These are phyloP conservation scores for Staphylotrichum longicolle DNA, from an alignment of 495 filamentous ascomycete genomes.

Conservation along the genomic window DNA sequence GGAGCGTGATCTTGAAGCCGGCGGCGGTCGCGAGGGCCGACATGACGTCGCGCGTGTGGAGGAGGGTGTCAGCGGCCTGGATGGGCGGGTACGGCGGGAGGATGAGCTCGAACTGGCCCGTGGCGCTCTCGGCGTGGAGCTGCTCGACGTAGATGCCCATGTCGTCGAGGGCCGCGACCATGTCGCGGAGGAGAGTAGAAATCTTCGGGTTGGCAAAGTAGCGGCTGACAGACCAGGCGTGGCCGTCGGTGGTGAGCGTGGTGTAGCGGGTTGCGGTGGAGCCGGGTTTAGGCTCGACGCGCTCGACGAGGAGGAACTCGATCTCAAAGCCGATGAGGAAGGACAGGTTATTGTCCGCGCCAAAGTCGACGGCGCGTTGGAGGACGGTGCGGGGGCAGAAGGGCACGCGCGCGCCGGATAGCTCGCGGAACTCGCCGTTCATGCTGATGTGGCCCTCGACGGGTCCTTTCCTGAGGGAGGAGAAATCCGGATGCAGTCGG, in stretches of 20 bases:
- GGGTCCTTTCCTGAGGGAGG: conserved; percentile 55
- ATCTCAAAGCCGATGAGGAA: conserved; percentile 79
- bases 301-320: conserved; percentile 70
- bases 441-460: conserved; percentile 56
- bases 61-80: conserved; percentile 66
- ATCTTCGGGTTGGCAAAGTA: conserved; percentile 53
- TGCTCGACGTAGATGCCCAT: conserved; percentile 68
- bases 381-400: conserved; percentile 62
- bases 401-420: conserved; percentile 40
- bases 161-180: conserved; percentile 53
- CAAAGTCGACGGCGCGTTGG: conserved; percentile 49
- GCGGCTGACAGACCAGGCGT: conserved; percentile 63
- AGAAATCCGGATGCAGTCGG: conserved; percentile 59
- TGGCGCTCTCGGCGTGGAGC: conserved; percentile 73
- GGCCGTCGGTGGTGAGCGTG: conserved; percentile 42
- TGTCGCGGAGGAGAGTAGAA: conserved; percentile 62
- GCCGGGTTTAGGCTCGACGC: conserved; percentile 27
- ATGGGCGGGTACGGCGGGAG: conserved; percentile 64
- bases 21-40: conserved; percentile 55
- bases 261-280: conserved; percentile 31
- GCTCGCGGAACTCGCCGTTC: conserved; percentile 58
- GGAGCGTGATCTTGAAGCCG: conserved; percentile 68
- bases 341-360: conserved; percentile 44
- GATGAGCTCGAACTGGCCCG: conserved; percentile 80
- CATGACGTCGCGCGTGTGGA: conserved; percentile 71